Base-by-base conservation (phyloP, 441 rosid genomes). In the Dalechampia spathulata region DNA sequence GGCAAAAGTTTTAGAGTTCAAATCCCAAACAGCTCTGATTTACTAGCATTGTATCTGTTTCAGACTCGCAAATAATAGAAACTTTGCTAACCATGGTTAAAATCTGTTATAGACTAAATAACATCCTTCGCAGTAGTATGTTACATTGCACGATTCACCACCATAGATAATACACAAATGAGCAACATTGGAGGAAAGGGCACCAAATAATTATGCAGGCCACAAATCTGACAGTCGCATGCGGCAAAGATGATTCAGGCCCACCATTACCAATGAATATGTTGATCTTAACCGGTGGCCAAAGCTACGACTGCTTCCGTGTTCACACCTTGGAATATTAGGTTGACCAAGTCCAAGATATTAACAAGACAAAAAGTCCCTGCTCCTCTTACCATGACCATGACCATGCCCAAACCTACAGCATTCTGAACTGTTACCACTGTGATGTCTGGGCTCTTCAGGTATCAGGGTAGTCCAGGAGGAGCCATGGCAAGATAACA, bases 161-260 rank as follows among this genome's bases (percentile, higher is more conserved):
- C 79, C 79, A 39, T 37, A 20, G 38, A 85, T 62, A 14, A 72
- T 69, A 65, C 67, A 85, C 39, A 53, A 22, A 55, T 85, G 92
- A 19, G 51, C 17, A 5, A 86, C 74, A 58, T 79, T 0, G 92
- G 68, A 22, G 82, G 83, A 59, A 82, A 74, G 45, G 73, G 52
- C 0, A 88, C 86, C 61, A 82, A 64, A 47, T 55, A 76, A 61
- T 66, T 70, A 25, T 82, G 65, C 53, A 82, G 47, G 39, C 75
- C 78, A 46, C 88, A 84, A 21, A 78, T 86, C n/a, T n/a, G n/a
- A n/a, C n/a, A n/a, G n/a, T n/a, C n/a, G n/a, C n/a, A n/a, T n/a
- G n/a, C n/a, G n/a, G 70, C 6, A 59, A 62, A 15, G 54, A 52
- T 10, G 75, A 38, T 28, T 57, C 63, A n/a, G 13, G 40, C 28